A percentile compares a stretch with the other conserved stretches of the same genome.
phyloP scores from a whole-genome alignment of 306 rosid genomes.

The Trifolium repens region DNA sequence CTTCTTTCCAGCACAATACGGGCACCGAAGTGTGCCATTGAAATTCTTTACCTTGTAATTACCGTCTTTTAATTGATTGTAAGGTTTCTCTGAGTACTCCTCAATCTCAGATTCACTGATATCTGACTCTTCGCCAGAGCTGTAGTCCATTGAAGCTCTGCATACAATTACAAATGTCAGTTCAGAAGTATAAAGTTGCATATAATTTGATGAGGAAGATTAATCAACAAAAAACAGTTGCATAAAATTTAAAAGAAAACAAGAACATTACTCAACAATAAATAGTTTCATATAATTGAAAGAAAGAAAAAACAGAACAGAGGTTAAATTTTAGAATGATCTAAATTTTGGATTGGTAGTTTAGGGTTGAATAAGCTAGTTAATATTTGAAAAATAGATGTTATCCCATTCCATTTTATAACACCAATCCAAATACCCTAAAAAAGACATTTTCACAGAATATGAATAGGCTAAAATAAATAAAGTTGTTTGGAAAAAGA shows the following conservation, averaged over 20 bases:
- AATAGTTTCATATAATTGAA: neutral
- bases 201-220: conserved; percentile 5
- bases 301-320: no score
- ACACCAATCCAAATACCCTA: no score
- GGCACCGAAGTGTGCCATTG: conserved; percentile 86
- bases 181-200: conserved; percentile 16
- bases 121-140: conserved; percentile 92
- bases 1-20: conserved; percentile 95
- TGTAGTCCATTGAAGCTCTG: conserved; percentile 55
- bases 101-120: conserved; percentile 89
- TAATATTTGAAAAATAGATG: no score
- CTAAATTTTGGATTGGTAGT: no score
- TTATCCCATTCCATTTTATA: no score
- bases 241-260: neutral
- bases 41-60: conserved; percentile 63
- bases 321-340: no score
- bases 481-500: no score
- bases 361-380: no score
- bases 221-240: neutral
- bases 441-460: no score
- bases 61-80: conserved; percentile 65
- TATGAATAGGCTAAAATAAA: no score
- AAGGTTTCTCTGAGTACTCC: conserved; percentile 78
- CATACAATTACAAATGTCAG: conserved; percentile 32
- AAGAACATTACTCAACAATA: neutral